phyloP scores from a whole-genome alignment of 371 early-diverging fungal genomes.

The Mucor lusitanicus region DNA sequence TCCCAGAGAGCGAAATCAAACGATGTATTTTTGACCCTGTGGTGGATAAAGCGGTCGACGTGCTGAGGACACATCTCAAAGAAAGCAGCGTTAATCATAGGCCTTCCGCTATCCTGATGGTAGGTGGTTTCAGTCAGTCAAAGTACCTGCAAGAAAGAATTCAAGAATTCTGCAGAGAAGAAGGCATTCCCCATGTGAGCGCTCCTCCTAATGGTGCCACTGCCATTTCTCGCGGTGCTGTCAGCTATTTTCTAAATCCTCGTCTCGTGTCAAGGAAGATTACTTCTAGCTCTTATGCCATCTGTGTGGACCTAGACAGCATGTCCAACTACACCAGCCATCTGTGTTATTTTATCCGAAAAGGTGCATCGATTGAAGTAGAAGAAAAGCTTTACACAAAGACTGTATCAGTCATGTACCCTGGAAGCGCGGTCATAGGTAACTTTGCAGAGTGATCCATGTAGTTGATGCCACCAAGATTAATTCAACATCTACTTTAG shows the following conservation, averaged over 20 bases:
- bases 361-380: not conserved
- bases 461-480: not conserved
- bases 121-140: slow-evolving; percentile 7
- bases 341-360: slow-evolving; percentile 3
- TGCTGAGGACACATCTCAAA: slow-evolving; percentile 28
- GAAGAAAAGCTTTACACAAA: not conserved
- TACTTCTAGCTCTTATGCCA: slow-evolving; percentile 21
- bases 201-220: slow-evolving; percentile 28
- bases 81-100: not conserved
- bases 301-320: not conserved
- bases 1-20: not conserved
- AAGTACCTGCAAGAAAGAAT: slow-evolving; percentile 4
- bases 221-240: slow-evolving; percentile 31
- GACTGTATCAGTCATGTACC: not conserved
- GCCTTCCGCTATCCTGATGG: not conserved
- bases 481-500: not conserved
- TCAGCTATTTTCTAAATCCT: slow-evolving; percentile 40
- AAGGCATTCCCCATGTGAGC: slow-evolving; percentile 7
- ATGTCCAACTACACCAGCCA: not conserved
- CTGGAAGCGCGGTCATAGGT: slow-evolving; percentile 1
- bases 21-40: not conserved
- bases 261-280: slow-evolving; percentile 19
- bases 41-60: not conserved
- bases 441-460: not conserved
- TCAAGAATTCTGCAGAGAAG: slow-evolving; percentile 8